These are phyloP conservation scores for Fraxinus greggii DNA, from an alignment of 305 asterid species.

Conservation along the genomic window DNA sequence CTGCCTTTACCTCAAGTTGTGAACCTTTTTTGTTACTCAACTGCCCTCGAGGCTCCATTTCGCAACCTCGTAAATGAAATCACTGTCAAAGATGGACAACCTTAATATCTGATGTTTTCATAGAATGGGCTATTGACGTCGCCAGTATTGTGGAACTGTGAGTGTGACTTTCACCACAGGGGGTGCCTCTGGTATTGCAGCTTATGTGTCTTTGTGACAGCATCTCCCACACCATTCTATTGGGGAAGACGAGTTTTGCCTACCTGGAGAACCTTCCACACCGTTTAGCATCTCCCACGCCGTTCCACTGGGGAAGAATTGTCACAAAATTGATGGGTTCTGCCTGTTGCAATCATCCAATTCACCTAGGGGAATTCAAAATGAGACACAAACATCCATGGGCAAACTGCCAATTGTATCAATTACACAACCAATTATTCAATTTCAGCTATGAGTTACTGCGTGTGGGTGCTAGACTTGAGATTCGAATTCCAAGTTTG, in stretches of 20 bases:
- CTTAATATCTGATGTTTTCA: conserved; percentile 69
- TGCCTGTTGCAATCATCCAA: no score
- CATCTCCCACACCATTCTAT: background rate
- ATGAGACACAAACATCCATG: no score
- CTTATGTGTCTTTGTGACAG: conserved; percentile 65
- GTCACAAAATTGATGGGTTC: no score
- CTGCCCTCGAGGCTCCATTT: conserved; percentile 37
- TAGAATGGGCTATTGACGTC: conserved; percentile 67
- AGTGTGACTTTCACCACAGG: conserved; percentile 64
- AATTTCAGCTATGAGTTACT: no score
- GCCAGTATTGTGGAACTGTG: conserved; percentile 45
- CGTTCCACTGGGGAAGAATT: conserved; percentile 29
- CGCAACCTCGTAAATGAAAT: conserved; percentile 34
- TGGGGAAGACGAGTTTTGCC: conserved; percentile 32
- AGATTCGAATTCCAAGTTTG: no score
- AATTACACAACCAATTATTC: no score
- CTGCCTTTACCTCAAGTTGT: conserved; percentile 40
- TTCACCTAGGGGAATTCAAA: no score
- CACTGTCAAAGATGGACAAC: conserved; percentile 35
- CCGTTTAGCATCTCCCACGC: conserved; percentile 49
- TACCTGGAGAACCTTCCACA: conserved; percentile 66
- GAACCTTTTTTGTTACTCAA: conserved; percentile 28
- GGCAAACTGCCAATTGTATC: no score
- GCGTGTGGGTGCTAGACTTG: no score
- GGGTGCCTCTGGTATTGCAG: conserved; percentile 84